Base-by-base conservation (phyloP, 257 asterid species). In the Vinca minor region DNA sequence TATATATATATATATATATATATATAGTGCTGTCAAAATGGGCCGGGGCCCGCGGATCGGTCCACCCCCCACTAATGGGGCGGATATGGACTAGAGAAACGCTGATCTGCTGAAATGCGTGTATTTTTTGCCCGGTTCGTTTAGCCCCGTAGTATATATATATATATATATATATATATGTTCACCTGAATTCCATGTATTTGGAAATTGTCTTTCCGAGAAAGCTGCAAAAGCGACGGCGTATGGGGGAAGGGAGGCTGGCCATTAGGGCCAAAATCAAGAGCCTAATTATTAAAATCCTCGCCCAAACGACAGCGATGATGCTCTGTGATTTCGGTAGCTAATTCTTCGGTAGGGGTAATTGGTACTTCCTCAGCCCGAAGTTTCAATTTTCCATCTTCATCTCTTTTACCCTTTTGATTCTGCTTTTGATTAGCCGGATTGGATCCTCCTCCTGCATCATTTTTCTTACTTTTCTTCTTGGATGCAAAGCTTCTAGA, bases 251-350 rank as follows among this genome's bases (percentile, higher is more conserved):
- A 93, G 32, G 87, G 85, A 5, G 94, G 85, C 59, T 90, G 88
- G 59, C 90, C 96, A 73, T 84, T 69, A 61, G 92, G 88, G 42
- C 96, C 95, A 0, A 87, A 78, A 48, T 93, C 91, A 17, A 89
- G 86, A n/a, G 86, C 68, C 8, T 88, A 83, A 64, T 87, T 83
- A 46, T 76, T 78, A 6, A 80, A 87, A 62, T 87, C 95, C 76
- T 84, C 95, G 7, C 81, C 85, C 54, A 93, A 85, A 78, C 50
- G 84, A 17, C 86, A 90, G 65, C 94, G 96, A 69, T 77, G 79
- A 59, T 78, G 88, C 63, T 81, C 77, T 35, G 84, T 81, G 45
- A 85, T 75, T 49, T 60, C 76, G 66, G 56, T 61, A 48, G 75
- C 64, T 29, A 71, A 48, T 26, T 78, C 85, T 21, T 74, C 83